phyloP scores from a whole-genome alignment of 768 basidiomycete genomes.

The Trametes elegans region DNA sequence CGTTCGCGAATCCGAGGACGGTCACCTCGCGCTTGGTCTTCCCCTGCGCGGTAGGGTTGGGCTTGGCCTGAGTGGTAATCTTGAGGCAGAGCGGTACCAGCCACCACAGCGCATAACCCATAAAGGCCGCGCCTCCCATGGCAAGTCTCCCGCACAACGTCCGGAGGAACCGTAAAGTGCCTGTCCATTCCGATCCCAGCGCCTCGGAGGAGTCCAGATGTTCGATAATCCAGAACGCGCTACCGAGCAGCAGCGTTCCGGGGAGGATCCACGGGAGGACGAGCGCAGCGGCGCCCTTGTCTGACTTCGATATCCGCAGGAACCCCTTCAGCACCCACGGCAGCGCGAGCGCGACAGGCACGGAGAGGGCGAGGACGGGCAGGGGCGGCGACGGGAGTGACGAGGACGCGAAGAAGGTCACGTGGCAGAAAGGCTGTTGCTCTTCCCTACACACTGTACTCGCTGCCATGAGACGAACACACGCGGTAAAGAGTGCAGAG shows the following conservation, averaged over 20 bases:
- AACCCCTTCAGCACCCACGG: conserved; percentile 58
- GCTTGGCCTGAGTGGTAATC: conserved; percentile 38
- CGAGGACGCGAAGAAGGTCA: conserved; percentile 85
- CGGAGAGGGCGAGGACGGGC: conserved; percentile 53
- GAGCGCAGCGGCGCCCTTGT: conserved; percentile 66
- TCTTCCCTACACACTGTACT: conserved; percentile 95
- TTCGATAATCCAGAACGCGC: conserved; percentile 79
- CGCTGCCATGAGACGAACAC: conserved; percentile 71
- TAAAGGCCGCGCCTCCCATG: conserved; percentile 48
- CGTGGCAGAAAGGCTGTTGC: conserved; percentile 84
- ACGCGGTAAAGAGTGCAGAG: conserved; percentile 59
- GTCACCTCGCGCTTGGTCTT: conserved; percentile 44
- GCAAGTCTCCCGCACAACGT: conserved; percentile 62
- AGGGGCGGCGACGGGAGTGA: conserved; percentile 64
- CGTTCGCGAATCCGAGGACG: conserved; percentile 85
- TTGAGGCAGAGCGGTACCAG: conserved; percentile 72
- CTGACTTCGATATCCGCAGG: conserved; percentile 66
- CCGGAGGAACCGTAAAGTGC: conserved; percentile 48
- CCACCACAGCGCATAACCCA: conserved; percentile 68
- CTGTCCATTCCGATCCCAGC: conserved; percentile 40
- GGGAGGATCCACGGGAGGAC: conserved; percentile 61
- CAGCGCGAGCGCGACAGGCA: conserved; percentile 53
- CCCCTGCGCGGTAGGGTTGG: conserved; percentile 19
- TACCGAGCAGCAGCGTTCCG: conserved; percentile 56
- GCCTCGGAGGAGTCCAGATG: conserved; percentile 61